A percentile compares a stretch with the other conserved stretches of the same genome.
phyloP scores from a whole-genome alignment of 768 basidiomycete species.

The Psilocybe sp. region DNA sequence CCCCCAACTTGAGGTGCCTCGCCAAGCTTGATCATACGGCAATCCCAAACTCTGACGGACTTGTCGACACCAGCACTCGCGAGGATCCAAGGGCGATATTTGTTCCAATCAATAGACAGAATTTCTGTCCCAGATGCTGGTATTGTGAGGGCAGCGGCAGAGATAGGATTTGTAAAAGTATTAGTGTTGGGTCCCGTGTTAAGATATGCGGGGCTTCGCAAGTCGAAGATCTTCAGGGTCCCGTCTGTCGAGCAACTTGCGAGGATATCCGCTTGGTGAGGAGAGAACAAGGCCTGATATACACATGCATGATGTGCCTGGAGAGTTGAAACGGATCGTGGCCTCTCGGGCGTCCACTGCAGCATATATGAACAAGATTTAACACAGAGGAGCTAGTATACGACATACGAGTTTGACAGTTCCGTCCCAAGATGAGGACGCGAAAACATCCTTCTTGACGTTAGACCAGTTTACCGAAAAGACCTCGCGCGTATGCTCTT shows the following conservation, averaged over 20 bases:
- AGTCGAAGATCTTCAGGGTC: conserved; percentile 68
- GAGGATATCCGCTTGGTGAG: conserved; percentile 80
- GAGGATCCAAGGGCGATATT: conserved; percentile 76
- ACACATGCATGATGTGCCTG: conserved; percentile 84
- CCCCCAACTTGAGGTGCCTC: conserved; percentile 64
- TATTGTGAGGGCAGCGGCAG: conserved; percentile 71
- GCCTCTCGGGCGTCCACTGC: conserved; percentile 86
- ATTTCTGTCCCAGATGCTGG: conserved; percentile 79
- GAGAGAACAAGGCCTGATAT: conserved; percentile 90
- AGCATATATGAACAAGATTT: not conserved
- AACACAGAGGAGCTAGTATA: not conserved
- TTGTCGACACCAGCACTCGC: conserved; percentile 78
- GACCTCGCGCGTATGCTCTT: conserved; percentile 91
- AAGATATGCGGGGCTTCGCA: conserved; percentile 61
- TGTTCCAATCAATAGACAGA: conserved; percentile 89
- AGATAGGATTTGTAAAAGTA: conserved; percentile 62
- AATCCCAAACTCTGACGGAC: conserved; percentile 72
- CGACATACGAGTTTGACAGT: conserved; percentile 76
- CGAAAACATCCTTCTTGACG: conserved; percentile 82
- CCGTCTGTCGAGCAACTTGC: conserved; percentile 89
- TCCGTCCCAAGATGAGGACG: conserved; percentile 91
- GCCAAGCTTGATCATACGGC: conserved; percentile 72
- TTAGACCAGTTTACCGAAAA: conserved; percentile 97
- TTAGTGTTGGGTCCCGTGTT: conserved; percentile 46
- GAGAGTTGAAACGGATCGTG: conserved; percentile 75